A percentile compares a stretch with the other conserved stretches of the same genome.
Evolutionary conservation across 768 basidiomycete species (phyloP).

Genomic region (Trametes villosa): DNA sequence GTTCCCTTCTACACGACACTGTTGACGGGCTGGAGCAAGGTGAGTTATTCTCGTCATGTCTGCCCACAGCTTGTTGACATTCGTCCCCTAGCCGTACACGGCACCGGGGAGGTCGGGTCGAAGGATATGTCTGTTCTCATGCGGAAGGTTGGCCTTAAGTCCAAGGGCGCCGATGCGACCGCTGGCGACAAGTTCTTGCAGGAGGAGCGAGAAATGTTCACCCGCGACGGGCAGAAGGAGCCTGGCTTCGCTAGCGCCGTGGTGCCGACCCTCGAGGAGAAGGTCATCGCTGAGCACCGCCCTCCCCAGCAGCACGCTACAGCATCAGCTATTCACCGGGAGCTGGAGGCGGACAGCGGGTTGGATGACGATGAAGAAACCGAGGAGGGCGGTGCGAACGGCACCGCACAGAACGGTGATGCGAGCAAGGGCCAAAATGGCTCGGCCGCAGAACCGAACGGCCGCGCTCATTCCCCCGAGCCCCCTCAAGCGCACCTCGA

Average conservation of each 20-base stretch:
- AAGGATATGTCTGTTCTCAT: constrained; percentile 42
- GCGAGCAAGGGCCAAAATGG: constrained; percentile 3
- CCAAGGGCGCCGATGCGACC: constrained; percentile 42
- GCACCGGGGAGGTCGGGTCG: constrained; percentile 42
- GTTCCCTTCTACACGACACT: constrained; percentile 40
- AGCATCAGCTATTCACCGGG: constrained; percentile 35
- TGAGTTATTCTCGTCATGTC: constrained; percentile 26
- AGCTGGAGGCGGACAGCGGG: constrained; percentile 28
- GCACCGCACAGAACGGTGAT: not conserved
- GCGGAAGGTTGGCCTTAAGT: constrained; percentile 49
- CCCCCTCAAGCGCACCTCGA: constrained; percentile 41
- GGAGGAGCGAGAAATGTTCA: constrained; percentile 56
- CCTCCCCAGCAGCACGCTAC: constrained; percentile 34
- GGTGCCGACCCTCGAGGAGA: constrained; percentile 75
- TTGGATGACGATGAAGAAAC: not conserved
- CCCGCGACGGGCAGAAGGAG: constrained; percentile 52
- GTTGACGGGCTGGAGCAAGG: constrained; percentile 55
- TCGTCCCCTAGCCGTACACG: constrained; percentile 45
- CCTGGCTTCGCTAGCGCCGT: constrained; percentile 64
- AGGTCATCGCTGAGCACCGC: constrained; percentile 52
- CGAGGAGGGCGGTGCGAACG: not conserved
- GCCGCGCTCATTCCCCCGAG: constrained; percentile 1
- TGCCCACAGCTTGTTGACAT: constrained; percentile 9
- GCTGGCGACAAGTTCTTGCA: constrained; percentile 48
- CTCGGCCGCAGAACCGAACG: constrained; percentile 11